Evolutionary conservation across 2,329 filamentous ascomycete species (phyloP), one percentile per base, ranked within the genome.

Genomic region (Fusarium sp.): DNA sequence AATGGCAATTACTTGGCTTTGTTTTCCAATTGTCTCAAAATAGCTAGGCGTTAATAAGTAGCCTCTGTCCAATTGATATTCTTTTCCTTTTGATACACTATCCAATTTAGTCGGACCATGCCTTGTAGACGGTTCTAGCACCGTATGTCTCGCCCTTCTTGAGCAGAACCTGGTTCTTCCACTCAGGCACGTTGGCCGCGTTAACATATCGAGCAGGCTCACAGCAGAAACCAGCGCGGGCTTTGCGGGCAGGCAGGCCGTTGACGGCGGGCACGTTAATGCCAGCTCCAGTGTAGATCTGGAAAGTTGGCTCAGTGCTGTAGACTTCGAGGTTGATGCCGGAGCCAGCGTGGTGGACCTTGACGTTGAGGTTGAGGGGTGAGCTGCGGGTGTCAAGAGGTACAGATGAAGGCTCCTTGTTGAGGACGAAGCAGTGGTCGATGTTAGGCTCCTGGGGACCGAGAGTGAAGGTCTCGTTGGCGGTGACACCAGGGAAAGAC

Each of bases 221-320:
- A 45, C 97, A 91, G 80, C 94, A 97, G 83, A 98, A 97, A 0
- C 92, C 95, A 46, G 90, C 89, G 51, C 94, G 87, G 6, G 88
- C 77, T 0, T 86, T 88, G 51, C 93, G 87, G 2, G 91, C 90
- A 0, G 91, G 88, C 29, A 87, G 80, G 4, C 85, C 85, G n/a
- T 84, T 85, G 6, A 89, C 84, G 30, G 84, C 91, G 0, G 92
- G 91, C 15, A 97, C 91, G 74, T 96, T 84, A 71, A 97, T 94
- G 77, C 90, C 91, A 77, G 92, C 91, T 70, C 95, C 96, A 0
- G 94, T 97, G 82, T 98, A 98, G 83, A 98, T 97, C 80, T 98
- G 95, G 85, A 98, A 98, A 0, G 94, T 93, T 0, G 96, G 96
- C 84, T 98, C 95, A 0, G 95, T 98, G 83, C 93, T 96, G 76